Percentiles rank a stretch among this genome's conserved stretches.
These are phyloP conservation scores for Colletotrichum simmondsii DNA, from an alignment of 2,329 filamentous ascomycete species.

Conservation along the genomic window DNA sequence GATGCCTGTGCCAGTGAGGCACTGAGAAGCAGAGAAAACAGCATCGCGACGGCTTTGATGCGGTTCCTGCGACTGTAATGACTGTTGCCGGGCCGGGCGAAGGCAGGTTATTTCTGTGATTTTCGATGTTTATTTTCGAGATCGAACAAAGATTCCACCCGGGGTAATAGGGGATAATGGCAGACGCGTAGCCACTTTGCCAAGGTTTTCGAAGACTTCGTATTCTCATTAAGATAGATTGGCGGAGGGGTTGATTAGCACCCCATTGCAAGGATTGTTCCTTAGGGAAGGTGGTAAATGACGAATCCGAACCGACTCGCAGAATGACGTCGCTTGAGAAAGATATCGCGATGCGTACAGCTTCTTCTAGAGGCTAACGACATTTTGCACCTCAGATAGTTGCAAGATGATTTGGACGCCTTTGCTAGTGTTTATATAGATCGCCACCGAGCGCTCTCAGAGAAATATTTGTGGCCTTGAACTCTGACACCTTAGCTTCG, in stretches of 20 bases:
- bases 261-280: neutral
- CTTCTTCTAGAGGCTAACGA: neutral
- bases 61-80: neutral
- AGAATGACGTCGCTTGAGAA: too few relatives aligned
- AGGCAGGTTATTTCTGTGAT: neutral
- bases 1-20: neutral
- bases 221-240: neutral
- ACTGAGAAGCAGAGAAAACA: neutral
- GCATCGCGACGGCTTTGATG: neutral
- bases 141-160: too few relatives aligned
- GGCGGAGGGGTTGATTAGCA: neutral
- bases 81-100: neutral
- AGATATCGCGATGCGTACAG: neutral
- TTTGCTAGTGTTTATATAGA: neutral
- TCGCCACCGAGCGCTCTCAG: neutral
- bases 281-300: neutral
- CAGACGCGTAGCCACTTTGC: neutral
- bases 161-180: too few relatives aligned
- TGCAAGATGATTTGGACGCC: rapidly evolving
- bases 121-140: too few relatives aligned
- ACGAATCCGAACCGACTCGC: neutral
- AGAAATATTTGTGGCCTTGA: neutral
- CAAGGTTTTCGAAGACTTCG: neutral
- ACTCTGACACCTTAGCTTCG: neutral
- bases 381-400: neutral